phyloP scores from a whole-genome alignment of 305 asterid genomes.

The Stenogyne calaminthoides region DNA sequence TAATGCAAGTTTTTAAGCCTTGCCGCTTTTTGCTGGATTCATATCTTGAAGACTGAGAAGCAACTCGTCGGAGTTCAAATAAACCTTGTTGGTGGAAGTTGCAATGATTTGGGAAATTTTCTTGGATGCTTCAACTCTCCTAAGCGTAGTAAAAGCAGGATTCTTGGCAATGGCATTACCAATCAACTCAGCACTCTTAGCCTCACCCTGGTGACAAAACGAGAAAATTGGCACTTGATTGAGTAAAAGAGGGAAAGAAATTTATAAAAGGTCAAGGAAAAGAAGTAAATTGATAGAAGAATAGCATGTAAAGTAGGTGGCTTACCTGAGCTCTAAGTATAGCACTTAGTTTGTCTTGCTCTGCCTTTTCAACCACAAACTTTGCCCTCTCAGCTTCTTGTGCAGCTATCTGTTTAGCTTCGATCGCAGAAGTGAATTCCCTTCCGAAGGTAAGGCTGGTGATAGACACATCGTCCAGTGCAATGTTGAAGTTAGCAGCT shows the following conservation, averaged over 20 bases:
- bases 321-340: conserved; percentile 72
- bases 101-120: conserved; percentile 50
- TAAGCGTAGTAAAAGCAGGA: conserved; percentile 56
- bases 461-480: conserved; percentile 76
- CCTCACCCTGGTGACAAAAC: conserved; percentile 62
- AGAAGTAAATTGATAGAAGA: not conserved
- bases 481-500: conserved; percentile 73
- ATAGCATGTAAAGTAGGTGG: not conserved
- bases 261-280: not conserved
- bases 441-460: conserved; percentile 66
- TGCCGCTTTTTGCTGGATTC: not conserved
- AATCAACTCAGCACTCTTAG: conserved; percentile 64
- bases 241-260: not conserved
- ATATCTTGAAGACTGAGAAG: conserved; percentile 62
- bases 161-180: conserved; percentile 58
- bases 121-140: conserved; percentile 60
- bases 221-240: not conserved
- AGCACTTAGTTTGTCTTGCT: conserved; percentile 79
- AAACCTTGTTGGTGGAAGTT: conserved; percentile 57
- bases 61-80: conserved; percentile 61
- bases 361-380: conserved; percentile 76
- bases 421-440: conserved; percentile 73
- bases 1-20: not conserved
- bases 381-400: conserved; percentile 86
- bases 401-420: conserved; percentile 83